These are phyloP conservation scores for Aegilops tauschii DNA, from an alignment of 176 grass and related monocot species.

Conservation along the genomic window DNA sequence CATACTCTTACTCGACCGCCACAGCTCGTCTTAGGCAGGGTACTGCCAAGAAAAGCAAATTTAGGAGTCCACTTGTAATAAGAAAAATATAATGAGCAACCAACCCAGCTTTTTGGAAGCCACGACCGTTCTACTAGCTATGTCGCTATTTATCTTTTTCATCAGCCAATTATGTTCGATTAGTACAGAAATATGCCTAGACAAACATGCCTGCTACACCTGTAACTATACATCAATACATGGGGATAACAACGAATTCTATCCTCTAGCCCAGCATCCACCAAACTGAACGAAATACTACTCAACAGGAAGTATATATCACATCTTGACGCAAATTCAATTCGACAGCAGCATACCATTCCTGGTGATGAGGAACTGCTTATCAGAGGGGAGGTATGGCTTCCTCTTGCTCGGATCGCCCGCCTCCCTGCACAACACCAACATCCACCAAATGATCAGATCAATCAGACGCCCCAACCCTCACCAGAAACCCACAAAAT, in stretches of 20 bases:
- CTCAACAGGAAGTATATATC: not conserved
- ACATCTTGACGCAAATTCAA: not conserved
- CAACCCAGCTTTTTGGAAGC: not conserved
- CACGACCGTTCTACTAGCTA: not conserved
- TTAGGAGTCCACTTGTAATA: not conserved
- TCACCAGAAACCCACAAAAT: not conserved
- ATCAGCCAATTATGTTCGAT: not conserved
- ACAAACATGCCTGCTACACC: not conserved
- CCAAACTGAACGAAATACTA: not conserved
- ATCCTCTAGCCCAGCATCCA: not conserved
- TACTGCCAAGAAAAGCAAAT: conserved; percentile 37
- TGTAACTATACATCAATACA: not conserved
- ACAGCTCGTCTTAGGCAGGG: conserved; percentile 81
- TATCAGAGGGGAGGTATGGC: conserved; percentile 66
- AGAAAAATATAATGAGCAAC: not conserved
- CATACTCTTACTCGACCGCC: conserved; percentile 85
- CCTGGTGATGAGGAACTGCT: conserved; percentile 87
- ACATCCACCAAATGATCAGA: conserved; percentile 34
- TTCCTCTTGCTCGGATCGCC: conserved; percentile 90
- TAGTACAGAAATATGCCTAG: not conserved
- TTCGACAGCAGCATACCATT: conserved; percentile 56
- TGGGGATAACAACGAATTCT: conserved; percentile 1
- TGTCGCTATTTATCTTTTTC: not conserved
- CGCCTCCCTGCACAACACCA: conserved; percentile 55
- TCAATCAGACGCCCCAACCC: conserved; percentile 2